Evolutionary conservation across 257 asterid species (phyloP).

Genomic region (Petunia axillaris): DNA sequence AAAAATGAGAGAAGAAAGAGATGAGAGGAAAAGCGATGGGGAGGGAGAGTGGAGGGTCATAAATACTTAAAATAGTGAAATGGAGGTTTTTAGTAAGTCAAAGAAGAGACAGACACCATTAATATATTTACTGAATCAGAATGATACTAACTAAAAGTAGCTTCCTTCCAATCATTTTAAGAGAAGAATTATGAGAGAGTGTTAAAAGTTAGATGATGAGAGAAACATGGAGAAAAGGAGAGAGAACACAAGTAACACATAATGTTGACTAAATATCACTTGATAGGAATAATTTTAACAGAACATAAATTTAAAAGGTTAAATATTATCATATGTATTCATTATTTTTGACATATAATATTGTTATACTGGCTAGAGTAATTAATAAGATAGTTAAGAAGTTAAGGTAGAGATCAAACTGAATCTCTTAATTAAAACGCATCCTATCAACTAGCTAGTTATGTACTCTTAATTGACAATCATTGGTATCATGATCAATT

Average conservation of each 20-base stretch:
- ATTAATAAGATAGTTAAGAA: neutral
- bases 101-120: constrained; percentile 13
- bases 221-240: neutral
- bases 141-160: neutral
- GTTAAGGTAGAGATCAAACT: neutral
- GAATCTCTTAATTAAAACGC: neutral
- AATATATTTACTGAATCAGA: constrained; percentile 26
- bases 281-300: neutral
- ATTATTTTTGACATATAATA: neutral
- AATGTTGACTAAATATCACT: no score
- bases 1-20: constrained; percentile 35
- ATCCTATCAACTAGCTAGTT: neutral
- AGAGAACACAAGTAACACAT: neutral
- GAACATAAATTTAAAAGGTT: neutral
- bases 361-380: no score
- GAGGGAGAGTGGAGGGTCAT: constrained; percentile 25
- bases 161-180: neutral
- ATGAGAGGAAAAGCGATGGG: neutral
- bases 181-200: neutral
- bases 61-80: neutral
- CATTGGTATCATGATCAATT: neutral
- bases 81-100: constrained; percentile 15
- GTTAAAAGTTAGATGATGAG: neutral
- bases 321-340: neutral
- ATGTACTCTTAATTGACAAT: neutral